Conservation (phyloP, 2,329 filamentous ascomycete species). For the Xylaria polymorpha region DNA sequence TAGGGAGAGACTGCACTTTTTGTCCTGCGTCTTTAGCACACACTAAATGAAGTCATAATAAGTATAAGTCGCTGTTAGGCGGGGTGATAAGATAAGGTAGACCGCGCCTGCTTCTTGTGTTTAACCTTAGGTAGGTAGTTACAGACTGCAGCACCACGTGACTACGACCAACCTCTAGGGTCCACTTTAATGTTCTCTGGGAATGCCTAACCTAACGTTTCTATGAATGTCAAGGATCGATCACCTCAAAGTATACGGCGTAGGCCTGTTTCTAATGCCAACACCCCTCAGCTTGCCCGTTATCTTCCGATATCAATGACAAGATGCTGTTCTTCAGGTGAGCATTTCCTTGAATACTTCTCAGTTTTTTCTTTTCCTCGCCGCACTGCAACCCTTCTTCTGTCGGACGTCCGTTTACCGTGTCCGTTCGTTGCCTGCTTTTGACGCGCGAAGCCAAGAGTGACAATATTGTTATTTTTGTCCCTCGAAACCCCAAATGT, state of each 20-base stretch:
- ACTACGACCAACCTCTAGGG: constrained; percentile 5
- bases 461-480: not conserved
- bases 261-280: constrained; percentile 10
- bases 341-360: constrained; percentile 15
- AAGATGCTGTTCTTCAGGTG: constrained; percentile 44
- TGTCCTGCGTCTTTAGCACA: not conserved
- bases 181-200: constrained; percentile 23
- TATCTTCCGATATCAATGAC: constrained; percentile 3
- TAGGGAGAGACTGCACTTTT: not conserved
- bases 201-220: constrained; percentile 21
- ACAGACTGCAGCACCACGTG: constrained; percentile 19
- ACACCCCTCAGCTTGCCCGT: not conserved
- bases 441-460: not conserved
- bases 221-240: constrained; percentile 2
- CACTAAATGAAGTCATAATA: not conserved
- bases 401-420: not conserved
- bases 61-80: not conserved
- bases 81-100: constrained; percentile 31
- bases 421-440: constrained; percentile 2
- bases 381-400: not conserved
- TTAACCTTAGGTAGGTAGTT: not conserved
- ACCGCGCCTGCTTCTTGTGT: too few relatives aligned
- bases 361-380: not conserved
- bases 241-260: constrained; percentile 12
- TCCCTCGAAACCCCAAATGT: not conserved